These are phyloP conservation scores for Cerrena zonata DNA, from an alignment of 1,284 basidiomycete species.

Conservation along the genomic window DNA sequence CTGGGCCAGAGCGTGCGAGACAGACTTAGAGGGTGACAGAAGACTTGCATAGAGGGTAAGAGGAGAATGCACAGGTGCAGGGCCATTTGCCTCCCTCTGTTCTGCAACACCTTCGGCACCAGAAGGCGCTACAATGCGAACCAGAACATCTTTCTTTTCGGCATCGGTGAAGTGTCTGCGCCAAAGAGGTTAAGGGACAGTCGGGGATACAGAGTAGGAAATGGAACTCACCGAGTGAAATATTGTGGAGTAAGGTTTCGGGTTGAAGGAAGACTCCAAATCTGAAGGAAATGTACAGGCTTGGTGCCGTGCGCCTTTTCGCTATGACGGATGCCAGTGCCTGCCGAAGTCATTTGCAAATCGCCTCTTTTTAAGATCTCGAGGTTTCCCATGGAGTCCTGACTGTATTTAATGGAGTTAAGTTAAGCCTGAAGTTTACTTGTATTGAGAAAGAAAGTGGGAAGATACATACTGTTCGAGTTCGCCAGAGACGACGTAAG, in stretches of 20 bases:
- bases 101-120: constrained; percentile 47
- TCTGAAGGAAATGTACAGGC: constrained; percentile 80
- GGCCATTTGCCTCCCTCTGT: constrained; percentile 62
- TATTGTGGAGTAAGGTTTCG: constrained; percentile 65
- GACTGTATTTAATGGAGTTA: constrained; percentile 37
- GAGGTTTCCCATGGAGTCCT: constrained; percentile 84
- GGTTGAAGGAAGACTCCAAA: constrained; percentile 72
- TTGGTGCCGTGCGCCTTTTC: constrained; percentile 58
- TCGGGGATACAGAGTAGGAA: neutral
- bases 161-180: constrained; percentile 70
- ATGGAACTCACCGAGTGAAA: constrained; percentile 56
- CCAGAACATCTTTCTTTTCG: constrained; percentile 72
- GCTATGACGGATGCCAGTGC: constrained; percentile 82
- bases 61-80: constrained; percentile 66
- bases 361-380: constrained; percentile 86
- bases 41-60: constrained; percentile 64
- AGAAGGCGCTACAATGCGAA: constrained; percentile 67
- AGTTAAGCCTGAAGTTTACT: neutral
- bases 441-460: neutral
- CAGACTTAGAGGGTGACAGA: constrained; percentile 46
- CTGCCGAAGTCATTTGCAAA: constrained; percentile 85
- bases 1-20: constrained; percentile 44
- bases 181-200: neutral
- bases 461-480: constrained; percentile 61
- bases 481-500: constrained; percentile 74